Evolutionary conservation across 2,329 filamentous ascomycete genomes (phyloP), one percentile per base, ranked within the genome.

Genomic region (Bretziella fagacearum): DNA sequence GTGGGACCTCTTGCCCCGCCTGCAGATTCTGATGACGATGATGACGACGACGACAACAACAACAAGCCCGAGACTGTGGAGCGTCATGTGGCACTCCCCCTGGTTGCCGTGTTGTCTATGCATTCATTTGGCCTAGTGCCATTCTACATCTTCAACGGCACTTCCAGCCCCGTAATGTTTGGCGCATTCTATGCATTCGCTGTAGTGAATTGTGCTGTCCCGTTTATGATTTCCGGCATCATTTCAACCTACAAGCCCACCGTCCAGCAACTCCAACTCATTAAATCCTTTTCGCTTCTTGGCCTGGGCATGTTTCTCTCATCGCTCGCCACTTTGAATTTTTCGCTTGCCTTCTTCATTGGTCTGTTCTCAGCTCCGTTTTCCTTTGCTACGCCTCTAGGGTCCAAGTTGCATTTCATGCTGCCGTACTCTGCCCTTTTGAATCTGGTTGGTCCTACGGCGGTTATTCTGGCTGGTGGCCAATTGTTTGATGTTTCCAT

Each of bases 241-340:
- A 63, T 85, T 18, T 67, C 67, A 22, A 59, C 61, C 20, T 62
- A 65, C 51, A 63, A 61, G 20, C 74, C 77, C 1, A 78, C 76
- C 0, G 54, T 61, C 3, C 84, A 87, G 57, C 80, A 89, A 57
- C 78, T 81, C 56, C 73, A 78, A 41, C 74, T 95, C 44, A 77
- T 86, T 53, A 87, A 93, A 59, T 91, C 81, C 49, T 86, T 96
- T 66, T 93, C 86, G 4, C 74, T 96, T n/a, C 76, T 98, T 10
- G 69, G 93, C 7, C 74, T 96, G 0, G 91, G 91, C 56, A 84
- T 95, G 67, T 87, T 85, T 56, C 77, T 98, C 53, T 87, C 87
- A 10, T 81, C 87, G 1, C 79, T 98, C 10, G 89, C 91, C 2
- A 98, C 89, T 0, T 74, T 98, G 44, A 98, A 98, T 64, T 98